Evolutionary conservation across 2,329 filamentous ascomycete genomes (phyloP).

Genomic region (Pezicula carpinea): DNA sequence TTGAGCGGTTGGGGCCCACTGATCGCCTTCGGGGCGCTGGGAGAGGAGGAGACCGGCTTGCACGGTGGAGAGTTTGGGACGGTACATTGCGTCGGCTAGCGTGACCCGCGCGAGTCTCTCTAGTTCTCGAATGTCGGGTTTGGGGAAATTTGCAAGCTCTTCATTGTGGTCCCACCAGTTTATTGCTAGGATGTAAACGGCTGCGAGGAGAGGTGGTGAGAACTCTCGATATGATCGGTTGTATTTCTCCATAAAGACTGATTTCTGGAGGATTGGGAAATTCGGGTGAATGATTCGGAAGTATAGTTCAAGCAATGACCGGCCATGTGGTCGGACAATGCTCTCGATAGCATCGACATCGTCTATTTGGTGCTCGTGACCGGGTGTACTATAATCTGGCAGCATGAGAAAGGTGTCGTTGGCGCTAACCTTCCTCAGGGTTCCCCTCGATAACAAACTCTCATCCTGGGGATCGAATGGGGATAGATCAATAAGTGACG

Average conservation of each 20-base stretch:
- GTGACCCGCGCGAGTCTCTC: slow-evolving; percentile 71
- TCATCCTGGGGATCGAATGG: slow-evolving; percentile 78
- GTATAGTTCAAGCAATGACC: slow-evolving; percentile 72
- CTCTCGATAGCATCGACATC: slow-evolving; percentile 70
- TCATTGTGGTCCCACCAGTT: slow-evolving; percentile 82
- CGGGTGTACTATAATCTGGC: slow-evolving; percentile 67
- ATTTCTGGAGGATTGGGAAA: slow-evolving; percentile 79
- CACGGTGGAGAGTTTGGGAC: slow-evolving; percentile 76
- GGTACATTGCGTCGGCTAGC: slow-evolving; percentile 71
- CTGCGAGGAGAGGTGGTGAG: slow-evolving; percentile 70
- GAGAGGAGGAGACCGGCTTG: slow-evolving; percentile 73
- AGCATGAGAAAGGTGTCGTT: slow-evolving; percentile 77
- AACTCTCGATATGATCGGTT: slow-evolving; percentile 68
- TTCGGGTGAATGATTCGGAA: slow-evolving; percentile 76
- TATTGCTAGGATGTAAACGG: slow-evolving; percentile 78
- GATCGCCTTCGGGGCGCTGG: slow-evolving; percentile 70
- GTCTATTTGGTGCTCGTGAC: slow-evolving; percentile 64
- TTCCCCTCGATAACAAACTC: slow-evolving; percentile 64
- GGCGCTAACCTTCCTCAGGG: slow-evolving; percentile 71
- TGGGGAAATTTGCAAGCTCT: slow-evolving; percentile 56
- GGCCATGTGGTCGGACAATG: slow-evolving; percentile 72
- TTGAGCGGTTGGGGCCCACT: slow-evolving; percentile 82
- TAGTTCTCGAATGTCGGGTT: slow-evolving; percentile 68
- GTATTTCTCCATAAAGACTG: slow-evolving; percentile 75
- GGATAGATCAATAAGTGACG: slow-evolving; percentile 76